A percentile compares a stretch with the other conserved stretches of the same genome.
Evolutionary conservation across 768 basidiomycete species (phyloP).

Genomic region (Amanita fuliginea): DNA sequence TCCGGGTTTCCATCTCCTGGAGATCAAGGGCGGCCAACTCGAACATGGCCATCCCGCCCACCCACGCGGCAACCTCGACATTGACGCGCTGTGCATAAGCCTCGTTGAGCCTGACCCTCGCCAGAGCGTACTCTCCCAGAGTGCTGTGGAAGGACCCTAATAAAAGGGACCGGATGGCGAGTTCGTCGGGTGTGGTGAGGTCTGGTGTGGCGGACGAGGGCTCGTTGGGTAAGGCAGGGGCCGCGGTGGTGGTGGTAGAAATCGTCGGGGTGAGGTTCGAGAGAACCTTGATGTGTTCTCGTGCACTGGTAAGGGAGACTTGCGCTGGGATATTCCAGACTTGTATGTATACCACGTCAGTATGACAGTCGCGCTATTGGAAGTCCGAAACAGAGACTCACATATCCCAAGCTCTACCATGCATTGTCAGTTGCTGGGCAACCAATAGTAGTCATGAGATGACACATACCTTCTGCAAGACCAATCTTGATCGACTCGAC

Average conservation of each 20-base stretch:
- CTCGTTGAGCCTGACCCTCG: conserved; percentile 41
- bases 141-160: conserved; percentile 60
- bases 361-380: not conserved
- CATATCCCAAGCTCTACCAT: conserved; percentile 57
- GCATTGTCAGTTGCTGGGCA: not conserved
- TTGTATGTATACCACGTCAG: conserved; percentile 16
- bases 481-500: conserved; percentile 51
- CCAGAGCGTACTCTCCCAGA: conserved; percentile 28
- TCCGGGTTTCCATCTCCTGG: conserved; percentile 39
- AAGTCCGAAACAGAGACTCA: conserved; percentile 21
- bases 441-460: not conserved
- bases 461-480: conserved; percentile 53
- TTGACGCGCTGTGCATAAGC: conserved; percentile 30
- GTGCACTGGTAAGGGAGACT: conserved; percentile 38
- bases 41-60: conserved; percentile 53
- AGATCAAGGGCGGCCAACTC: conserved; percentile 65
- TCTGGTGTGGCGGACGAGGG: conserved; percentile 15
- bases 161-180: conserved; percentile 56
- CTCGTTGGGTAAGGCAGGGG: not conserved
- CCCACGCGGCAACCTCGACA: conserved; percentile 53
- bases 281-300: conserved; percentile 49
- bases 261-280: conserved; percentile 35
- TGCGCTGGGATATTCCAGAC: conserved; percentile 78
- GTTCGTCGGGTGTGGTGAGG: conserved; percentile 62
- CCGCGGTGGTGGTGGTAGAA: not conserved